These are phyloP conservation scores for Flaveria trinervia DNA, from an alignment of 129 eudicot genomes.

Conservation along the genomic window DNA sequence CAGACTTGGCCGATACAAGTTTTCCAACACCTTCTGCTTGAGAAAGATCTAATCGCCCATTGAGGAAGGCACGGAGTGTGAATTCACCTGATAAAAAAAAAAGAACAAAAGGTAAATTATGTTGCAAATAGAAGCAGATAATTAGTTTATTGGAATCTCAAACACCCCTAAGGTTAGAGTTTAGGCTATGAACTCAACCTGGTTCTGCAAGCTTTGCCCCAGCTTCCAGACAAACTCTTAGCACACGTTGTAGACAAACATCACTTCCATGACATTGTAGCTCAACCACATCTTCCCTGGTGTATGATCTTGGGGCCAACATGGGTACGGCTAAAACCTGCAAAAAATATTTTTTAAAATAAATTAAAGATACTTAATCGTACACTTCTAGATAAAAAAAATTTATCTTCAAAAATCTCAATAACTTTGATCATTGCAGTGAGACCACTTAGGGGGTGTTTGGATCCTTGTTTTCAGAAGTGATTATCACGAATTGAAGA, in stretches of 20 bases:
- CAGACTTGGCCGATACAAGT: conserved; percentile 84
- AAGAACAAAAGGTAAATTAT: neutral
- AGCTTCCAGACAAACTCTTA: conserved; percentile 87
- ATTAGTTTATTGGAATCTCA: neutral
- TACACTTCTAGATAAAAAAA: neutral
- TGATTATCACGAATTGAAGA: neutral
- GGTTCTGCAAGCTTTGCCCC: conserved; percentile 98
- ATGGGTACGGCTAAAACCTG: conserved; percentile 88
- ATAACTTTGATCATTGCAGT: neutral
- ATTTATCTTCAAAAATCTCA: neutral
- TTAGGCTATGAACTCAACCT: conserved; percentile 45
- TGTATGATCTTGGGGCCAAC: conserved; percentile 95
- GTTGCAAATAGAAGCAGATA: neutral
- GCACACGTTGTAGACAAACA: conserved; percentile 82
- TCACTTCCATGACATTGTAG: conserved; percentile 97
- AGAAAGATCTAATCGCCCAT: conserved; percentile 94
- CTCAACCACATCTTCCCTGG: conserved; percentile 95
- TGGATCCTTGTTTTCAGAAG: neutral
- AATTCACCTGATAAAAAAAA: conserved; percentile 69
- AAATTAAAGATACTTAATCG: neutral
- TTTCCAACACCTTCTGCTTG: conserved; percentile 93
- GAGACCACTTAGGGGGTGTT: neutral
- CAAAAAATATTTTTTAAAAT: neutral
- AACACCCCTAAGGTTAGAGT: neutral
- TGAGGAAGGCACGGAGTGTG: conserved; percentile 94